phyloP scores from a whole-genome alignment of 169 alveolate genomes.

The Eimeria brunetti region DNA sequence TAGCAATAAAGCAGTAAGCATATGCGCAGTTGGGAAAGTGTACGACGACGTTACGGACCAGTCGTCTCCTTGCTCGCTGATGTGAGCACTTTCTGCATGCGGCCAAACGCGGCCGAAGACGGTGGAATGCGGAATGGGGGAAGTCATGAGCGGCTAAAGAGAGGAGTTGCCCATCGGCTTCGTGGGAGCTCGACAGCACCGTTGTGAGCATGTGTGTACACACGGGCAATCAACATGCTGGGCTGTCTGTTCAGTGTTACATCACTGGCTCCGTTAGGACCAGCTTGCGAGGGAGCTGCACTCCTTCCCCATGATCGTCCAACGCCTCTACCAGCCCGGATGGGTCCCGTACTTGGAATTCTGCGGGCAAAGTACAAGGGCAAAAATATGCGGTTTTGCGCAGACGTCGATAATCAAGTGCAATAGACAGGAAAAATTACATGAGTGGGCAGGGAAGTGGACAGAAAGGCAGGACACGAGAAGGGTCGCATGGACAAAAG shows the following conservation, averaged over 20 bases:
- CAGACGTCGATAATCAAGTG: neutral
- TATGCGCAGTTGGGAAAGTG: neutral
- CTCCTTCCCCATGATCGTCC: slow-evolving; percentile 50
- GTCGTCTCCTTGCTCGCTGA: neutral
- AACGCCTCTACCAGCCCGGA: slow-evolving; percentile 27
- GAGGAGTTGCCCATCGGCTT: slow-evolving; percentile 19
- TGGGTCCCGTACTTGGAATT: slow-evolving; percentile 20
- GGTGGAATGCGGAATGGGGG: neutral
- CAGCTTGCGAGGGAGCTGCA: neutral
- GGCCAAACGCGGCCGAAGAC: neutral
- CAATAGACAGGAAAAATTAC: neutral
- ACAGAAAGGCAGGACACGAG: neutral
- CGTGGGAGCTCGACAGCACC: neutral
- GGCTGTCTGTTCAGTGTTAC: neutral
- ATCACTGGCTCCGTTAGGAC: slow-evolving; percentile 26
- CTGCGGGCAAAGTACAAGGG: slow-evolving; percentile 4
- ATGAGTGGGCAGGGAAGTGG: neutral
- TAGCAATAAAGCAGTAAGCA: neutral
- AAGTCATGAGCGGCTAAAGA: slow-evolving; percentile 42
- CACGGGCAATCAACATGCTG: neutral
- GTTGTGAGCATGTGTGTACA: neutral
- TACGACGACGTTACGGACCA: neutral
- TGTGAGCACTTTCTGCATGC: neutral
- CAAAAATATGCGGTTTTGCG: neutral
- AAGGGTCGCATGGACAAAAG: neutral